Base-by-base conservation (phyloP, 352 stramenopile genomes). In the Phytophthora pluvialis region DNA sequence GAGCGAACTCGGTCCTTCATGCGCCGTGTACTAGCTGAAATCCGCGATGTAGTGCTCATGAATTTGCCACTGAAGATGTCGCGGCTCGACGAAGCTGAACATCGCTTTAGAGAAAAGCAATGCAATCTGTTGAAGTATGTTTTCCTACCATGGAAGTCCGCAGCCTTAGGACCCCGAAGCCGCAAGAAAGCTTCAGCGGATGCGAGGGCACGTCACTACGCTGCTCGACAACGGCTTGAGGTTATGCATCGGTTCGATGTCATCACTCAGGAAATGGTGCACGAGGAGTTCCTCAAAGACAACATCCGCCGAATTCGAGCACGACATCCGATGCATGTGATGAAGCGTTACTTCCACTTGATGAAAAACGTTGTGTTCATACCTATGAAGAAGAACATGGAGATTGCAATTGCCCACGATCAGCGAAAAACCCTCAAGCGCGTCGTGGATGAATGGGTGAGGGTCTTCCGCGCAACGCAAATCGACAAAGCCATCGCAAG, bases 281-380 rank as follows among this genome's bases (percentile, higher is more conserved):
- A 92, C 53, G 80, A 90, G 31, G 83, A 94, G 63, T 87, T 92
- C 43, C 68, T 90, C 40, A 91, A 90, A 60, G 85, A 88, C 18
- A 91, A 90, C 55, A 89, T 92, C 50, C 83, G 85, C 4, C 45
- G 67, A 25, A 78, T 90, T 36, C 80, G 81, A 9, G 44, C 60
- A 3, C 47, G 53, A 74, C 39, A 71, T 79, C 38, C 67, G 72
- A 44, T 70, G 72, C 53, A 90, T 78, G 69, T 72, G 33, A 53
- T 72, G 21, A 72, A 72, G 29, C 64, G 44, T n/a, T 82, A 74
- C 64, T 91, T 90, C 52, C 60, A 62, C 11, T n/a, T 90, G 6
- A 25, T 91, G 9, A 50, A 78, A 4, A 51, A 73, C 18, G 15
- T 74, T 6, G 61, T 88, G 15, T 86, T 78, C 38, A 3, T 77